Evolutionary conservation across 768 basidiomycete species (phyloP).

Genomic region (Dacryopinax primogenitus): DNA sequence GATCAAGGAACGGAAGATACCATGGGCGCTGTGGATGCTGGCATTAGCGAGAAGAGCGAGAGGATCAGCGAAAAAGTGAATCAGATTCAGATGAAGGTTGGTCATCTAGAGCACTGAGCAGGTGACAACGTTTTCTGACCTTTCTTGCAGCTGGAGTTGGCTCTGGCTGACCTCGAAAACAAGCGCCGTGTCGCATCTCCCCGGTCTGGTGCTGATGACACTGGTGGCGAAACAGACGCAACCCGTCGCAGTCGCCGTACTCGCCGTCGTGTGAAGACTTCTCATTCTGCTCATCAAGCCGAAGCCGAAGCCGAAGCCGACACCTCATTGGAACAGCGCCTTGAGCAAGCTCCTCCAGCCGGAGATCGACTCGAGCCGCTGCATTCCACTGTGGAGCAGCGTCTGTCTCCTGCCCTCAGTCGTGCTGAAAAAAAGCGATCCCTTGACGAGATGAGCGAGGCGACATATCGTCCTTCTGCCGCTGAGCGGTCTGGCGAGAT

Average conservation of each 20-base stretch:
- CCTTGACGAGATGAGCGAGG: background rate
- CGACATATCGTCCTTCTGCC: slow-evolving; percentile 18
- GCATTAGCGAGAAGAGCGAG: slow-evolving; percentile 72
- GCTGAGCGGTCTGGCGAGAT: slow-evolving; percentile 29
- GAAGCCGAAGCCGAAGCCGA: too few species aligned
- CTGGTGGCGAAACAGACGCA: background rate
- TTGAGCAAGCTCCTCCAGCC: background rate
- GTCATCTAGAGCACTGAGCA: slow-evolving; percentile 17
- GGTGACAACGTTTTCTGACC: slow-evolving; percentile 12
- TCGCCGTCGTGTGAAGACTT: background rate
- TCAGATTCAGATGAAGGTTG: slow-evolving; percentile 82
- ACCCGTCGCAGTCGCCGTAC: background rate
- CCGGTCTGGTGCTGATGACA: slow-evolving; percentile 1
- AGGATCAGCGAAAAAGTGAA: slow-evolving; percentile 77
- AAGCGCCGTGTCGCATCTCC: background rate
- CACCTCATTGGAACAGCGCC: background rate
- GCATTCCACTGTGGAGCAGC: background rate
- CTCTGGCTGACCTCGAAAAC: slow-evolving; percentile 33
- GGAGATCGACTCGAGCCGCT: background rate
- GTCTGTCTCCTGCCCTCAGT: background rate
- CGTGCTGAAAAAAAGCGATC: background rate
- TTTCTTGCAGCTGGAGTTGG: slow-evolving; percentile 51
- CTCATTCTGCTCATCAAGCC: background rate
- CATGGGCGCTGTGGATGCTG: slow-evolving; percentile 77
- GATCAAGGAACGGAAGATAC: slow-evolving; percentile 50